Evolutionary conservation across 352 stramenopile species (phyloP), one percentile per base, ranked within the genome.

Genomic region (Pythium brassicae): DNA sequence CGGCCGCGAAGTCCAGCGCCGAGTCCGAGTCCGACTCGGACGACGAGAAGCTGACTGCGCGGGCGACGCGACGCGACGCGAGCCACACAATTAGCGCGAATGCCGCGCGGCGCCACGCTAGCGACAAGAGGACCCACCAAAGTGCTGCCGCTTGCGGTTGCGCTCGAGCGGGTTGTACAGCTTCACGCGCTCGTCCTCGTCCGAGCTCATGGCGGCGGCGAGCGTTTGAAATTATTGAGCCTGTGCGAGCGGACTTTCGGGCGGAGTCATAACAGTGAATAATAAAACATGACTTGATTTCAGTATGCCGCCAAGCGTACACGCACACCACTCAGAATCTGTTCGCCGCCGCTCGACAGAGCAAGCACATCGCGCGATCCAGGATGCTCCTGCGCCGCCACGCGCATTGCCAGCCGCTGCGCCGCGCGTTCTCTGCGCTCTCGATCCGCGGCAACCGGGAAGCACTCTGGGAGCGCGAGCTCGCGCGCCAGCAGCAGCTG

Each of bases 81-180:
- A 37, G 32, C 14, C 32, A 11, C 32, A 37, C 8, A 7, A 11
- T 37, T 37, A 37, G 32, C 39, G 14, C 17, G 14, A 43, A 45
- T 22, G 39, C 23, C 8, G 22, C 42, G 46, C 22, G 15, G 1
- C 27, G 43, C n/a, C n/a, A n/a, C n/a, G n/a, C n/a, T 14, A 42
- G 3, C 12, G 2, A 50, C 1, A 27, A 58, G 11, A 47, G 27
- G 52, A 74, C 69, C 42, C 44, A 89, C 79, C 79, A 55, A 86
- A 82, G 43, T 76, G 69, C 59, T 81, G 68, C 22, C 74, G 78
- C 61, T 87, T 87, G 63, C 69, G 71, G 51, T 80, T 83, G 63
- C 66, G 80, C 54, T 86, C 69, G 20, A 91, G 71, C 51, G 78
- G 61, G 71, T 59, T 87, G 71, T 91, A 91, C 45, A 91, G 76